phyloP scores from a whole-genome alignment of 78 protist genomes.

The Polysphondylium violaceum region DNA sequence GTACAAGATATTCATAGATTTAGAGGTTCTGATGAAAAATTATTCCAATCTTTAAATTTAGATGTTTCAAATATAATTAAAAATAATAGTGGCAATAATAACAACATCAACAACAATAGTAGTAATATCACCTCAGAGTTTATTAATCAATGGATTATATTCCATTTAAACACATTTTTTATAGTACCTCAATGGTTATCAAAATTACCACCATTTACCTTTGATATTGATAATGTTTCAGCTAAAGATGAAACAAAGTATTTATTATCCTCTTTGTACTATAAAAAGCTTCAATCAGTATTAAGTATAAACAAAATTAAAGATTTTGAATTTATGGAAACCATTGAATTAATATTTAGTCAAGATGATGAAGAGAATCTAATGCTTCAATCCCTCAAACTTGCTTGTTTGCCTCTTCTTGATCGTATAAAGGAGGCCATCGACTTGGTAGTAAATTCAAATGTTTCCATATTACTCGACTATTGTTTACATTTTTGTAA shows the following conservation, averaged over 20 bases:
- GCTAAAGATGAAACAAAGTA: constrained; percentile 15
- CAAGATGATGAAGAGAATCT: constrained; percentile 22
- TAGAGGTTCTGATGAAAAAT: constrained; percentile 43
- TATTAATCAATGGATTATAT: constrained; percentile 59
- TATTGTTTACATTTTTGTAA: constrained; percentile 66
- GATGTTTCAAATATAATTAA: constrained; percentile 10
- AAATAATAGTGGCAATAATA: too few species aligned
- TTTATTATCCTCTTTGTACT: constrained; percentile 32
- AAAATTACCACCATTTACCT: constrained; percentile 59
- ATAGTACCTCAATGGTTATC: constrained; percentile 70
- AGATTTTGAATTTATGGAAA: constrained; percentile 77
- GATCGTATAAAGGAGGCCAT: constrained; percentile 46
- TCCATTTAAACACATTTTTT: constrained; percentile 49
- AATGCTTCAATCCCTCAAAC: constrained; percentile 27
- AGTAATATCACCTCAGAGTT: neutral
- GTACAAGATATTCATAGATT: constrained; percentile 75
- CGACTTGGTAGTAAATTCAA: constrained; percentile 12
- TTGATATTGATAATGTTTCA: constrained; percentile 16
- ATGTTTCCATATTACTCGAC: constrained; percentile 22
- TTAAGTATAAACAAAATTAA: neutral
- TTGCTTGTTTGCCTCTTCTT: constrained; percentile 56
- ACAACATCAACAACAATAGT: neutral
- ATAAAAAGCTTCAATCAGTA: constrained; percentile 68
- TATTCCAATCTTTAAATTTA: constrained; percentile 48
- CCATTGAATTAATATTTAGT: constrained; percentile 34